Base-by-base conservation (phyloP, 352 stramenopile genomes). In the Phytopythium delawarense region DNA sequence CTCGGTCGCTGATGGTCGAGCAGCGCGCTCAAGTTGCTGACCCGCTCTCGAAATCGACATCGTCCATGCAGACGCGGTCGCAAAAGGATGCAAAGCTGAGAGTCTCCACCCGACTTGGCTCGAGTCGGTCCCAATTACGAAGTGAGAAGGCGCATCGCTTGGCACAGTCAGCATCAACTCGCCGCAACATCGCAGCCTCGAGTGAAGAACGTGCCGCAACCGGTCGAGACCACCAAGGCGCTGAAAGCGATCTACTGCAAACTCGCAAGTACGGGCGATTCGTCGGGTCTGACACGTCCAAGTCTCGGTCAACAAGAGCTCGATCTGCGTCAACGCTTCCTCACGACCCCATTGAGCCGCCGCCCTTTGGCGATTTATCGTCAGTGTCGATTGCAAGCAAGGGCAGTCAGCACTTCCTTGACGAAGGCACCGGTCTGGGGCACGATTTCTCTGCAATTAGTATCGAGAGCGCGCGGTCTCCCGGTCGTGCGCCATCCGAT, bases 321-420 rank as follows among this genome's bases (percentile, higher is more conserved):
- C 28, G 32, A 16, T 11, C 5, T 35, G 21, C 34, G 28, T 49
- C 45, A 6, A 25, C 23, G 8, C n/a, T 60, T 5, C 63, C n/a
- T 25, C 35, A 32, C 11, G 28, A 57, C 30, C 20, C 34, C 15
- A 49, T 18, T 6, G 55, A 51, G 6, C 37, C 60, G 5, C 50
- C 62, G 42, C 87, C 81, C 59, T 91, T 91, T 64, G 82, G 81
- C 37, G 76, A 77, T n/a, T 71, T 91, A 13, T 91, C 82, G 18
- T 91, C 82, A 0, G 82, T 91, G 20, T 85, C 84, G 5, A 72
- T 77, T n/a, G 71, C 74, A 9, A 87, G 72, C 48, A 70, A 80
- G 30, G 74, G 71, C 25, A 89, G 79, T 30, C 75, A 84, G 58
- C 79, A 89, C 49, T 87, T 83, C 30, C 73, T 89, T 15, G 79